Evolutionary conservation across 176 grass and related monocot genomes (phyloP), one percentile per base, ranked within the genome.

Genomic region (Oropetium thomaeum): DNA sequence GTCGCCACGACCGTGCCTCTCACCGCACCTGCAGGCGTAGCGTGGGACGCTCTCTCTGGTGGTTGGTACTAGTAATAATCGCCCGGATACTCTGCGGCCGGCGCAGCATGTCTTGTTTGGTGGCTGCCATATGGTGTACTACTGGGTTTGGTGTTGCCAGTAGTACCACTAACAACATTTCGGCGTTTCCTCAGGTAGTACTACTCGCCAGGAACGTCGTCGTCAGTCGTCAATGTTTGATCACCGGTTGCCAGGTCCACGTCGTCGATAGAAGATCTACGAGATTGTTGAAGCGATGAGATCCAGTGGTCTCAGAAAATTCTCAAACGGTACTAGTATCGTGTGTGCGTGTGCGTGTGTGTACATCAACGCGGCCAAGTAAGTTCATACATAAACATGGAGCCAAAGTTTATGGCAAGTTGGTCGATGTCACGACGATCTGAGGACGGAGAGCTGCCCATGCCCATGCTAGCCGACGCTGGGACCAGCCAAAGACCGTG

Each of bases 371-470:
- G 58, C 69, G 32, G 65, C 49, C 63, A 8, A 63, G n/a, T n/a
- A n/a, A 48, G 7, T 51, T 58, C 63, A 28, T 75, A 45, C 49
- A 19, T 44, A 58, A 43, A 58, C 60, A 16, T 44, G 61, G 48
- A 82, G 19, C 70, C 14, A 28, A 7, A 52, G 49, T 52, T n/a
- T 22, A 22, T 16, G 32, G 42, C 2, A 70, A 20, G 65, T 70
- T 53, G 43, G 65, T 42, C 65, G 27, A 84, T 40, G 67, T 33
- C 65, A 54, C 1, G 74, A 27, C 34, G 57, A 71, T 40, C 23
- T 10, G 35, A 53, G n/a, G n/a, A n/a, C n/a, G n/a, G n/a, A n/a
- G 51, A 45, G 31, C 3, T 6, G 4, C 35, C 4, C n/a, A n/a
- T 8, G 2, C 25, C 37, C 16, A 37, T 11, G 64, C 27, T 11